A percentile compares a stretch with the other conserved stretches of the same genome.
phyloP scores from a whole-genome alignment of 2,329 filamentous ascomycete species.

The Paramyrothecium roridum region DNA sequence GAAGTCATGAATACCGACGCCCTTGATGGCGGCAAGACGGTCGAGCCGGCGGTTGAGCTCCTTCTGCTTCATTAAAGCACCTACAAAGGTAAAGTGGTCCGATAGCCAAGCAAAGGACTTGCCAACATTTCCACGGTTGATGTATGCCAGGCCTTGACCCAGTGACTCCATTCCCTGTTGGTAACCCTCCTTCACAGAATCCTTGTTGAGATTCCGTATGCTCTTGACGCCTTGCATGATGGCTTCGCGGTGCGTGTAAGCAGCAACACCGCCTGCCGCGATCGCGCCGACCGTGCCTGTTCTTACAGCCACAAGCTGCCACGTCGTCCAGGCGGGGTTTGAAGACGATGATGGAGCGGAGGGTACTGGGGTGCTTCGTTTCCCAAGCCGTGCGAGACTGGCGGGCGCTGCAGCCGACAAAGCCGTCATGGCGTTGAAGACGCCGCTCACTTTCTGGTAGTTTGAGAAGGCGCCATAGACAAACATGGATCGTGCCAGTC shows the following conservation, averaged over 20 bases:
- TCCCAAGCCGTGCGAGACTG: conserved; percentile 34
- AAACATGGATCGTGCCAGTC: conserved; percentile 57
- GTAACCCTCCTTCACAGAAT: conserved; percentile 45
- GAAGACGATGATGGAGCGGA: conserved; percentile 14
- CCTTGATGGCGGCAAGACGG: conserved; percentile 56
- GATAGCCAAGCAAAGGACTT: conserved; percentile 75
- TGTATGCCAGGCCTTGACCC: conserved; percentile 52
- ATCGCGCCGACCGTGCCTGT: conserved; percentile 81
- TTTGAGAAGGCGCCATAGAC: conserved; percentile 59
- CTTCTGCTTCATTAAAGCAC: conserved; percentile 69
- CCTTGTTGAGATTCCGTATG: conserved; percentile 44
- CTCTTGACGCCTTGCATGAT: conserved; percentile 50
- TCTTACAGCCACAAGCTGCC: conserved; percentile 68
- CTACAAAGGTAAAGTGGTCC: conserved; percentile 83
- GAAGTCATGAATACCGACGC: conserved; percentile 69
- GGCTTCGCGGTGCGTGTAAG: conserved; percentile 73
- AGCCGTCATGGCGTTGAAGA: conserved; percentile 57
- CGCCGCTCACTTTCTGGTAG: conserved; percentile 53
- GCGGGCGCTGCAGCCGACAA: conserved; percentile 46
- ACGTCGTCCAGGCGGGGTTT: conserved; percentile 46
- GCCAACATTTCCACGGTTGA: conserved; percentile 57
- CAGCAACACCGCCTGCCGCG: conserved; percentile 74
- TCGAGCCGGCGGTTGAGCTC: conserved; percentile 68
- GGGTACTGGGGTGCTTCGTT: conserved; percentile 14
- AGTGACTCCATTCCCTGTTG: conserved; percentile 45